Evolutionary conservation across 1,139 yeast species (phyloP).

Genomic region (Kodamaea suecica): DNA sequence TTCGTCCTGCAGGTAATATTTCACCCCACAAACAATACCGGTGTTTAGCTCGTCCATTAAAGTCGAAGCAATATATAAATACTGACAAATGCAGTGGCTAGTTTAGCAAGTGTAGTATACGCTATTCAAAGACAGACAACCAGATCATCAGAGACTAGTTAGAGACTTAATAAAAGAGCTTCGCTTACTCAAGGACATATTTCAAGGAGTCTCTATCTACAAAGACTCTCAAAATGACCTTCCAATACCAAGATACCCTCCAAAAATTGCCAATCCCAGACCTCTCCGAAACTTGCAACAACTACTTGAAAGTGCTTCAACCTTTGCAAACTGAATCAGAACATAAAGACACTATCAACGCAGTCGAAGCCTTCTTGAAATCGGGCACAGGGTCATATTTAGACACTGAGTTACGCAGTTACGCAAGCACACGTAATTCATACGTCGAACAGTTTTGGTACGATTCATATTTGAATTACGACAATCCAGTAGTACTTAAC

Average conservation of each 20-base stretch:
- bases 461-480: conserved; percentile 82
- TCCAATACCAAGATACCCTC: conserved; percentile 53
- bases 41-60: no score
- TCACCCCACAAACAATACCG: no score
- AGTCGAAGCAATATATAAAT: no score
- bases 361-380: conserved; percentile 57
- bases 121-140: no score
- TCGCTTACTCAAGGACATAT: no score
- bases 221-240: conserved; percentile 33
- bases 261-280: conserved; percentile 77
- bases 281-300: conserved; percentile 58
- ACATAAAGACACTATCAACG: conserved; percentile 55
- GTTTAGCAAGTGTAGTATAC: no score
- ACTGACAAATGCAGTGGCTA: no score
- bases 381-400: conserved; percentile 57
- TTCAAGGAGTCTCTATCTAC: no score
- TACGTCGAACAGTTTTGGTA: conserved; percentile 94
- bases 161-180: no score
- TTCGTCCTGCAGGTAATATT: no score
- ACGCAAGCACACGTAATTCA: conserved; percentile 63
- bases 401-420: conserved; percentile 60
- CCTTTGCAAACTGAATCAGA: conserved; percentile 78
- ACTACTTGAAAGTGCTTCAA: conserved; percentile 61
- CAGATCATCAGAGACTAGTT: no score
- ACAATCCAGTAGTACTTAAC: conserved; percentile 84